Evolutionary conservation across 1,139 yeast genomes (phyloP).

Genomic region (Pneumocystis murina): DNA sequence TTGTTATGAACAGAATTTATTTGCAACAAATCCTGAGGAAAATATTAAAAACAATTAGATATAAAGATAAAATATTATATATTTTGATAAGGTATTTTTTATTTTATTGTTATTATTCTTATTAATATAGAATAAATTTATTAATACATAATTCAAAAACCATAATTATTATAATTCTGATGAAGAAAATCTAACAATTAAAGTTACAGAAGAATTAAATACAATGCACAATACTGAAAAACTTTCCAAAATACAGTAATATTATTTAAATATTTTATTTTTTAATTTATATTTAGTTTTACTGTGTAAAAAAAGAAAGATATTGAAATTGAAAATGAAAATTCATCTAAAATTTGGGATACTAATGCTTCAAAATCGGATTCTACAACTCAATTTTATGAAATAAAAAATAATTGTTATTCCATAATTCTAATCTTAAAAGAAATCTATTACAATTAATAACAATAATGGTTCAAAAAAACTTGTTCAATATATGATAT

Average conservation of each 20-base stretch:
- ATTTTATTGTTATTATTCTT: background rate
- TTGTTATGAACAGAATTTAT: background rate
- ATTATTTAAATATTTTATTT: background rate
- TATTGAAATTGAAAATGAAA: background rate
- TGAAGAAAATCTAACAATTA: background rate
- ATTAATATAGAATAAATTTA: background rate
- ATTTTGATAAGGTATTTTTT: background rate
- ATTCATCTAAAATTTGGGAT: background rate
- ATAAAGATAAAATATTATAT: background rate
- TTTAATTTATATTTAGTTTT: background rate
- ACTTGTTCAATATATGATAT: background rate
- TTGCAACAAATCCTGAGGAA: background rate
- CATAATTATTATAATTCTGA: background rate
- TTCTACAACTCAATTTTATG: background rate
- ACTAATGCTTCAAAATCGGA: background rate
- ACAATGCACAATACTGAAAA: background rate
- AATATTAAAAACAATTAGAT: background rate
- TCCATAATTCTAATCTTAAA: background rate
- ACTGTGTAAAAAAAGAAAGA: background rate
- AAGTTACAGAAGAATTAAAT: background rate
- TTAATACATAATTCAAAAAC: background rate
- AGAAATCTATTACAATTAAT: background rate
- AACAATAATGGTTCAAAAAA: background rate
- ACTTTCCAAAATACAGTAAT: background rate
- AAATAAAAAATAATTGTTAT: background rate